These are phyloP conservation scores for Solanum etuberosum DNA, from an alignment of 257 asterid genomes.

Conservation along the genomic window DNA sequence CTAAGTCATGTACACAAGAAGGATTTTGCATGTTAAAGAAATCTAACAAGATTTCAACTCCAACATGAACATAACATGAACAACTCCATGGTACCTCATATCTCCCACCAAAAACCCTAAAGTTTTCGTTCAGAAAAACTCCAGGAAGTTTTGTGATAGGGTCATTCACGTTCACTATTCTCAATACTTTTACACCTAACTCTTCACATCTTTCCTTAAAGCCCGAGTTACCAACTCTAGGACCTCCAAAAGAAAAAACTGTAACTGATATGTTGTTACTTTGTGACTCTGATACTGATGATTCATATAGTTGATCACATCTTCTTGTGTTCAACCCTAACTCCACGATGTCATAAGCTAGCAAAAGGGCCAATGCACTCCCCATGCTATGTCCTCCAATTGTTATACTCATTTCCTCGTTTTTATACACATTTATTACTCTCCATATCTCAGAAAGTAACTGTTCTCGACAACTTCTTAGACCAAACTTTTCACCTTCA, in stretches of 20 bases:
- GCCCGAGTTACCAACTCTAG: conserved; percentile 52
- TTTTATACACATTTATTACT: conserved; percentile 12
- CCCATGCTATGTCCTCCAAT: conserved; percentile 73
- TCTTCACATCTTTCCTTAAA: conserved; percentile 61
- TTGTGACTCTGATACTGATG: not conserved
- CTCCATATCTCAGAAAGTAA: conserved; percentile 51
- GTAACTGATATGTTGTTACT: not conserved
- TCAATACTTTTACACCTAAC: conserved; percentile 44
- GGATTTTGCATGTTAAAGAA: conserved; percentile 53
- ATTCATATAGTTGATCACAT: not conserved
- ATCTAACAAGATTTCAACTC: conserved; percentile 47
- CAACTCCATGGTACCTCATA: conserved; percentile 40
- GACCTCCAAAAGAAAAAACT: conserved; percentile 55
- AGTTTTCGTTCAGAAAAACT: conserved; percentile 45
- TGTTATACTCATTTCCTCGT: conserved; percentile 47
- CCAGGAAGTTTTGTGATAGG: conserved; percentile 66
- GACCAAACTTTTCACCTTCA: conserved; percentile 16
- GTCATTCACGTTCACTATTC: conserved; percentile 53
- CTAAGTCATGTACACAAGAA: conserved; percentile 56
- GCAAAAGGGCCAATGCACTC: conserved; percentile 42
- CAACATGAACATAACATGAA: conserved; percentile 50
- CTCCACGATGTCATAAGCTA: conserved; percentile 49
- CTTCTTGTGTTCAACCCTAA: conserved; percentile 25
- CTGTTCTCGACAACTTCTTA: conserved; percentile 48
- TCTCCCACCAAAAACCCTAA: conserved; percentile 27